A percentile compares a stretch with the other conserved stretches of the same genome.
Evolutionary conservation across 1,284 basidiomycete genomes (phyloP).

Genomic region (Ganoderma multipileum): DNA sequence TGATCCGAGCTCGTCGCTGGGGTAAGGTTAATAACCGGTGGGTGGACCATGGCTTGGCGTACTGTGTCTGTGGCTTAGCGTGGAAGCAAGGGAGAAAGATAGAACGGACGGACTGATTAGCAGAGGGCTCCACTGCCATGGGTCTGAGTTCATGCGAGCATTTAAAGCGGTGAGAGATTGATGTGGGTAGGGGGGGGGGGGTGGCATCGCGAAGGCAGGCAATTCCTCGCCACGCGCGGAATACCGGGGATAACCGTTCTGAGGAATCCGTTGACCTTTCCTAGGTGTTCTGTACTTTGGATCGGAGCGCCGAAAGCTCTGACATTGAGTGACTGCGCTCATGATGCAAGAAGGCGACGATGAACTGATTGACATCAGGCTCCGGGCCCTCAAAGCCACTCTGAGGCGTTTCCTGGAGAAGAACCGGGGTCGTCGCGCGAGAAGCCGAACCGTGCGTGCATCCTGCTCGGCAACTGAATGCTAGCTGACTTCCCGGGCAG

Average conservation of each 20-base stretch:
- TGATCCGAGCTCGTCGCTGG: slow-evolving; percentile 56
- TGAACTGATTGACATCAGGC: slow-evolving; percentile 33
- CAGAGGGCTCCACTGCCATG: slow-evolving; percentile 3
- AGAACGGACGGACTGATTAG: slow-evolving; percentile 17
- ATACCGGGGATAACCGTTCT: slow-evolving; percentile 15
- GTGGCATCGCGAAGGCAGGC: slow-evolving; percentile 18
- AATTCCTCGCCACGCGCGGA: slow-evolving; percentile 16
- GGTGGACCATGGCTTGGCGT: slow-evolving; percentile 38
- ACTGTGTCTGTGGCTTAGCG: slow-evolving; percentile 18
- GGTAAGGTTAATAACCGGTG: slow-evolving; percentile 46
- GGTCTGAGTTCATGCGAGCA: slow-evolving; percentile 5
- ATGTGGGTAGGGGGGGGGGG: slow-evolving; percentile 19
- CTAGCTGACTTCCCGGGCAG: slow-evolving; percentile 23
- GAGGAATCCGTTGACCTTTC: slow-evolving; percentile 25
- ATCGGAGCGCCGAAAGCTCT: slow-evolving; percentile 32
- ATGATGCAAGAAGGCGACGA: slow-evolving; percentile 32
- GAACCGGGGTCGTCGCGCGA: slow-evolving; percentile 18
- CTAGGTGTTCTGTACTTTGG: slow-evolving; percentile 18
- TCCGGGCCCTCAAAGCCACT: slow-evolving; percentile 29
- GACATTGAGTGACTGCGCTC: slow-evolving; percentile 31
- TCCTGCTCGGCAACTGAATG: slow-evolving; percentile 23
- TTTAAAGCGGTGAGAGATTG: slow-evolving; percentile 22
- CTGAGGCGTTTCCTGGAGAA: slow-evolving; percentile 23
- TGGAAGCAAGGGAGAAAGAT: slow-evolving; percentile 18
- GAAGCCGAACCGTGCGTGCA: slow-evolving; percentile 16